Conservation (phyloP, 208 protist genomes). For the Crithidia sp. region DNA sequence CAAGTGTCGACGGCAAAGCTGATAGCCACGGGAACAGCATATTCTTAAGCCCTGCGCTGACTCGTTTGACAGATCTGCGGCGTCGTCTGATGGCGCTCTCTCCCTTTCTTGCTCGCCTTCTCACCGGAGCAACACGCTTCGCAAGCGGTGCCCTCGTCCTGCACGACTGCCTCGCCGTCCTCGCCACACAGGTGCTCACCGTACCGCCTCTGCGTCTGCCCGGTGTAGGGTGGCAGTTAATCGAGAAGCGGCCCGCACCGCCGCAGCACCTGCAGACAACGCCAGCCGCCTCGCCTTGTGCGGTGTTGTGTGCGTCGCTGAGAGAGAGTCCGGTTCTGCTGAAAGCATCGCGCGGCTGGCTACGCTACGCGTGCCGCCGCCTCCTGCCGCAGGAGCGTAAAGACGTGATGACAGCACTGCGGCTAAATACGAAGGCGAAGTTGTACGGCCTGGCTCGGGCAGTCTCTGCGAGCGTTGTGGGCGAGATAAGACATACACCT, state of each 20-base stretch:
- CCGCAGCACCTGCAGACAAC: neutral
- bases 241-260: neutral
- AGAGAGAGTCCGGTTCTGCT: constrained; percentile 4
- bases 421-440: neutral
- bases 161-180: constrained; percentile 24
- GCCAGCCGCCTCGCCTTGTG: neutral
- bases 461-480: neutral
- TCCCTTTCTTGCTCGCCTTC: constrained; percentile 22
- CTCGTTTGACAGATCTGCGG: constrained; percentile 21
- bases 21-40: no score
- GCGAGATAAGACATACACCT: no score
- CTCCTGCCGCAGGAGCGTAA: constrained; percentile 13
- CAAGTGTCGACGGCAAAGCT: neutral
- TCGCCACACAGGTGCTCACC: constrained; percentile 18
- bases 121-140: constrained; percentile 27
- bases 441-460: neutral
- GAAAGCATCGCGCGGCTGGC: constrained; percentile 30
- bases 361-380: constrained; percentile 34
- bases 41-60: neutral
- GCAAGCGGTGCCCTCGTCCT: constrained; percentile 8
- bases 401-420: constrained; percentile 12
- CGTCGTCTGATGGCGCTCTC: constrained; percentile 3
- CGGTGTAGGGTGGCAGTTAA: neutral
- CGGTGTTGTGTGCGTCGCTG: constrained; percentile 9
- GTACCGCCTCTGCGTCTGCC: constrained; percentile 22